Evolutionary conservation across 805 yeast species (phyloP).

Genomic region (Isabelozyma gotoi): DNA sequence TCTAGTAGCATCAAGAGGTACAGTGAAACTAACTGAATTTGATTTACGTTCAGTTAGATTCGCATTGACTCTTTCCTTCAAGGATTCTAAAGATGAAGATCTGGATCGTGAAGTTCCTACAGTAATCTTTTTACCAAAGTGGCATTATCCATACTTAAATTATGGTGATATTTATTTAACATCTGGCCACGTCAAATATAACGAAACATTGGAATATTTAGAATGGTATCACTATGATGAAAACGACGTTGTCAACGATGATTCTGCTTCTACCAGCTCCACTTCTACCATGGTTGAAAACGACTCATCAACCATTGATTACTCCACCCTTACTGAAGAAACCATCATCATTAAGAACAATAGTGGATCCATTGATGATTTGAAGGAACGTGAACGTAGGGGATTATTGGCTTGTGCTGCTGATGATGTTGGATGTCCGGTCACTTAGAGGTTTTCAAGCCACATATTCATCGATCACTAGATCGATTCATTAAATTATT

Average conservation of each 20-base stretch:
- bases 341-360: slow-evolving; percentile 37
- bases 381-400: slow-evolving; percentile 6
- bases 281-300: not conserved
- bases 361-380: slow-evolving; percentile 34
- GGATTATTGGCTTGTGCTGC: slow-evolving; percentile 5
- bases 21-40: slow-evolving; percentile 54
- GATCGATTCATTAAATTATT: too few relatives aligned
- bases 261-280: slow-evolving; percentile 6
- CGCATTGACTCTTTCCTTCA: slow-evolving; percentile 42
- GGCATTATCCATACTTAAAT: slow-evolving; percentile 61
- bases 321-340: slow-evolving; percentile 15
- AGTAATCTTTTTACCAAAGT: slow-evolving; percentile 63
- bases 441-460: not conserved
- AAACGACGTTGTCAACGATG: slow-evolving; percentile 7
- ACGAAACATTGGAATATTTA: slow-evolving; percentile 52
- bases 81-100: slow-evolving; percentile 8
- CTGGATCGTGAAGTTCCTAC: slow-evolving; percentile 41
- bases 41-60: slow-evolving; percentile 51
- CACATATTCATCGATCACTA: not conserved
- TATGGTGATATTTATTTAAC: slow-evolving; percentile 48
- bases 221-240: slow-evolving; percentile 65
- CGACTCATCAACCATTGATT: not conserved
- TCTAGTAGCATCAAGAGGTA: slow-evolving; percentile 64
- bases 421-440: slow-evolving; percentile 4
- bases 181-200: slow-evolving; percentile 56